A percentile compares a stretch with the other conserved stretches of the same genome.
Evolutionary conservation across 2,329 filamentous ascomycete genomes (phyloP).

Genomic region (Pezicula rhizophila): DNA sequence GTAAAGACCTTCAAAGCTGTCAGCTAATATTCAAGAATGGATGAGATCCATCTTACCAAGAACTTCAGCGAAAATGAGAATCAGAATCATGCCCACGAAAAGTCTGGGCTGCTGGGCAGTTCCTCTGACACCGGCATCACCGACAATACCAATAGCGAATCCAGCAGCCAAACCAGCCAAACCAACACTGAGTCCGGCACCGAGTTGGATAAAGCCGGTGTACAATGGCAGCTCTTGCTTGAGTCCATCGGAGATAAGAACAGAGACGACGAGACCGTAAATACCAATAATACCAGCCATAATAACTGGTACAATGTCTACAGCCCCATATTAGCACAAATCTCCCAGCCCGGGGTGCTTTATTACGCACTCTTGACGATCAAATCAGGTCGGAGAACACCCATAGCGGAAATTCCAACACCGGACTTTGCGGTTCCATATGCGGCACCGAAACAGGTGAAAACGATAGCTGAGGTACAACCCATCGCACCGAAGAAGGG

Average conservation of each 20-base stretch:
- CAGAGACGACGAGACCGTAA: constrained; percentile 85
- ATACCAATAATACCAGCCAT: constrained; percentile 99
- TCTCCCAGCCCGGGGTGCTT: background rate
- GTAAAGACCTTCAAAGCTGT: constrained; percentile 70
- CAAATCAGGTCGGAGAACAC: constrained; percentile 93
- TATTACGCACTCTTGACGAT: constrained; percentile 90
- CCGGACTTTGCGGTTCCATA: constrained; percentile 99
- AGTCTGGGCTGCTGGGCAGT: constrained; percentile 64
- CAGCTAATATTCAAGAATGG: constrained; percentile 17
- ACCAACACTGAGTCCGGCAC: constrained; percentile 76
- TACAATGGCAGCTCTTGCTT: constrained; percentile 68
- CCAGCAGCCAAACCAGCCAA: constrained; percentile 77
- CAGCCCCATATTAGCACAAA: constrained; percentile 11
- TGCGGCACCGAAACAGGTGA: constrained; percentile 92
- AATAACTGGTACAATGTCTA: constrained; percentile 99
- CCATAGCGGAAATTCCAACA: constrained; percentile 97
- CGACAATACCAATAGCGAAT: constrained; percentile 82
- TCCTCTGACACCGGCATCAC: constrained; percentile 83
- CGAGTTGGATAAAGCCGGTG: constrained; percentile 80
- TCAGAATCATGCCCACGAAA: constrained; percentile 76
- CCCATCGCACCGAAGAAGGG: constrained; percentile 97
- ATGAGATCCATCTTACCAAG: constrained; percentile 50
- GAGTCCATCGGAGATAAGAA: constrained; percentile 77
- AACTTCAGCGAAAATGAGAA: constrained; percentile 82
- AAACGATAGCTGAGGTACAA: constrained; percentile 90